phyloP scores from a whole-genome alignment of 805 yeast species.

The Zygosaccharomyces gambellarensis region DNA sequence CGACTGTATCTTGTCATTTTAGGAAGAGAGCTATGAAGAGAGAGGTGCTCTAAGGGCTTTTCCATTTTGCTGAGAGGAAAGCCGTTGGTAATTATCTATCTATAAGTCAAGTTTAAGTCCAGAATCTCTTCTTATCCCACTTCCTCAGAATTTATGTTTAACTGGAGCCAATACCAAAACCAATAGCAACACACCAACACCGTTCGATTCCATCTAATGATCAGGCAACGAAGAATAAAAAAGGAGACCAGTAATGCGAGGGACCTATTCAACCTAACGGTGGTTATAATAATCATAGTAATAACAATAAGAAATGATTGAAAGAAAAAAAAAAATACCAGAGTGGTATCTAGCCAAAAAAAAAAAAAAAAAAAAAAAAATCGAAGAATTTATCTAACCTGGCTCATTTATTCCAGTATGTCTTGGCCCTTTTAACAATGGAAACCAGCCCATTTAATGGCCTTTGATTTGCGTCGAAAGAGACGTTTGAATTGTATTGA shows the following conservation, averaged over 20 bases:
- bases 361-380: slow-evolving; percentile 4
- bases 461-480: slow-evolving; percentile 11
- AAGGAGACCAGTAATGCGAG: too few species aligned
- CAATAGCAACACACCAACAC: neutral
- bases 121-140: neutral
- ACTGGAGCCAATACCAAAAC: neutral
- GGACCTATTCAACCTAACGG: too few species aligned
- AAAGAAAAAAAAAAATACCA: slow-evolving; percentile 1
- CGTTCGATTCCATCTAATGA: neutral
- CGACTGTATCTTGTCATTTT: neutral
- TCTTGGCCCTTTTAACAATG: slow-evolving; percentile 22
- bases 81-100: neutral
- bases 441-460: slow-evolving; percentile 18
- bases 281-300: neutral
- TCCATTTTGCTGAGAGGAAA: neutral
- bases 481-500: slow-evolving; percentile 12
- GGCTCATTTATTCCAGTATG: slow-evolving; percentile 22
- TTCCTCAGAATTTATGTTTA: neutral
- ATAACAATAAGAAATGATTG: neutral
- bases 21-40: neutral
- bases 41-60: neutral
- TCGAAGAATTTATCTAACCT: neutral
- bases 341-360: slow-evolving; percentile 1
- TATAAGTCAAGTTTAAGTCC: neutral
- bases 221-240: neutral